phyloP scores from a whole-genome alignment of 371 early-diverging fungal genomes.

The Encephalitozoon hellem region DNA sequence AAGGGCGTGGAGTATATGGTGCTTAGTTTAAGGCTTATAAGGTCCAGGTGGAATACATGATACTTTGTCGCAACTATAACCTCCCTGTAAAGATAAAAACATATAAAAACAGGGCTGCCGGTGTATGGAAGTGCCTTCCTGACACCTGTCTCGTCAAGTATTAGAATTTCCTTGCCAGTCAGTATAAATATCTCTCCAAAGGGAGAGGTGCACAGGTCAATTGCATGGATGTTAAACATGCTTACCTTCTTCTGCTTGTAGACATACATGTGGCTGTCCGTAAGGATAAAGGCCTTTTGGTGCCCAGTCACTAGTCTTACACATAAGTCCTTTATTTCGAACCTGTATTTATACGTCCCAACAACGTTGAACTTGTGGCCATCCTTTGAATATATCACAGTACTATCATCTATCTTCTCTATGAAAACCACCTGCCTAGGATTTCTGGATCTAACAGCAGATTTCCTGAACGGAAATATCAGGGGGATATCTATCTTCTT shows the following conservation, averaged over 20 bases:
- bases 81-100: background rate
- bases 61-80: background rate
- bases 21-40: background rate
- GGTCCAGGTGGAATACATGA: background rate
- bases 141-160: background rate
- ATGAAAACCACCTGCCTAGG: background rate
- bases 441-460: background rate
- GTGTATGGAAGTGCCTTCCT: background rate
- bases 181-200: background rate
- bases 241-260: background rate
- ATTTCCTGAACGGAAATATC: background rate
- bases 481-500: background rate
- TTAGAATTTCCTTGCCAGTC: background rate
- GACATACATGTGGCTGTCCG: background rate
- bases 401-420: background rate
- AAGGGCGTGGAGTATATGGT: background rate
- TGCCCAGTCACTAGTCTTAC: background rate
- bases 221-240: background rate
- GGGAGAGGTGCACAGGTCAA: background rate
- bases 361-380: background rate
- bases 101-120: background rate
- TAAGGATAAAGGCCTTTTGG: slow-evolving; percentile 1
- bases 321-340: background rate
- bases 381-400: background rate
- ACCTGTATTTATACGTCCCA: background rate